phyloP scores from a whole-genome alignment of 2,329 filamentous ascomycete genomes.

The Aspergillus terreus region DNA sequence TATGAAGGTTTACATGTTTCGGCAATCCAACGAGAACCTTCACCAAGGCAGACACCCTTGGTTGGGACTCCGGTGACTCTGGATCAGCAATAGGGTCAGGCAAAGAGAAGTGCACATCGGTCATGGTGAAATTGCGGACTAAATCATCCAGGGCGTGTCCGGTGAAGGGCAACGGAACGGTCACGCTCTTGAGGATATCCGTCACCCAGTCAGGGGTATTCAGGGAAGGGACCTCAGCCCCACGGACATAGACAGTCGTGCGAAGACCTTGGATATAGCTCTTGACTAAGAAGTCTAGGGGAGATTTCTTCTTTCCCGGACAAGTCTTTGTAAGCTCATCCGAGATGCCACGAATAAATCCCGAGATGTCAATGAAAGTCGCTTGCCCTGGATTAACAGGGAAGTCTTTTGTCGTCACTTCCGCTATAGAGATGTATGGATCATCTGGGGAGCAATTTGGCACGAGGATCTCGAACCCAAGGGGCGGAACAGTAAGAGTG shows the following conservation, averaged over 20 bases:
- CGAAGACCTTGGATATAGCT: slow-evolving; percentile 77
- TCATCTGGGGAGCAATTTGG: slow-evolving; percentile 72
- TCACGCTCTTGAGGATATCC: slow-evolving; percentile 75
- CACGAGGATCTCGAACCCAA: slow-evolving; percentile 81
- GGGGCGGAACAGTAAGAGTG: slow-evolving; percentile 68
- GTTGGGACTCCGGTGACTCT: slow-evolving; percentile 66
- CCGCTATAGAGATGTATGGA: slow-evolving; percentile 72
- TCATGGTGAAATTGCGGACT: slow-evolving; percentile 82
- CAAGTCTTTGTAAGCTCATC: slow-evolving; percentile 69
- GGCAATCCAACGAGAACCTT: slow-evolving; percentile 75
- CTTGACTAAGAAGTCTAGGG: slow-evolving; percentile 75
- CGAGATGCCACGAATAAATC: slow-evolving; percentile 69
- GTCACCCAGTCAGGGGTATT: slow-evolving; percentile 78
- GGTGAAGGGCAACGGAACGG: slow-evolving; percentile 78
- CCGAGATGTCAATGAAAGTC: slow-evolving; percentile 66
- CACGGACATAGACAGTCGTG: slow-evolving; percentile 77
- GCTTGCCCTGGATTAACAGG: slow-evolving; percentile 65
- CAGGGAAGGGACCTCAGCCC: slow-evolving; percentile 62
- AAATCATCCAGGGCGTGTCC: slow-evolving; percentile 76
- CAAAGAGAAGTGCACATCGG: slow-evolving; percentile 79
- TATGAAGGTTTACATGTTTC: slow-evolving; percentile 77
- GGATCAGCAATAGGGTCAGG: slow-evolving; percentile 78
- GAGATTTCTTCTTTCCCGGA: slow-evolving; percentile 72
- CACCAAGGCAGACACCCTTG: slow-evolving; percentile 78
- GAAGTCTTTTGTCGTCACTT: slow-evolving; percentile 66